Base-by-base conservation (phyloP, 345 rosid genomes). In the Salix suchowensis region DNA sequence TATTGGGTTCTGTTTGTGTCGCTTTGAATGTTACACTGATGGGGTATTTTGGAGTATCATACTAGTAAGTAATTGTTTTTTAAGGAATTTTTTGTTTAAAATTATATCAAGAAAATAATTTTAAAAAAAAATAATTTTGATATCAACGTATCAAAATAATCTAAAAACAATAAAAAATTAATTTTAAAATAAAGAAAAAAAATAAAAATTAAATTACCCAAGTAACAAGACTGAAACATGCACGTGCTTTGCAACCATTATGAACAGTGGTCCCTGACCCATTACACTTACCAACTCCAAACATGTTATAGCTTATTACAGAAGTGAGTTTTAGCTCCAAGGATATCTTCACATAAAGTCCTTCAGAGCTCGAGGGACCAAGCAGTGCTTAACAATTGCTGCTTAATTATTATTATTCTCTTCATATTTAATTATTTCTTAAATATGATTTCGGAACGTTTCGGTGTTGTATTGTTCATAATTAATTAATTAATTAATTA, bases 221-320 rank as follows among this genome's bases (percentile, higher is more conserved):
- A 26, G 61, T 44, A 32, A 58, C 44, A 70, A 64, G 73, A 70
- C 10, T 24, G 75, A 65, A 60, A 69, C 82, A 68, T 74, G 72
- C 85, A 71, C 78, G 72, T 75, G 85, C 58, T 9, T 21, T 32
- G 67, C 36, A 67, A 77, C 48, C 69, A 65, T 10, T 80, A 70
- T 44, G 1, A 52, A 40, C 72, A 54, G 66, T 69, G 37, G n/a
- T 28, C 7, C 46, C 39, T 60, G 75, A 78, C 7, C 46, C 46
- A n/a, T 60, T 75, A 76, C 76, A 76, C 54, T 30, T 77, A 77
- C 75, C 76, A 55, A 72, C 78, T 55, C 76, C 32, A 26, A 34
- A 34, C 36, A 34, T 34, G 36, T 34, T 21, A 48, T 36, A 32
- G 72, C 52, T 23, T 42, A 44, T 23, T 23, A n/a, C 19, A 18